A percentile compares a stretch with the other conserved stretches of the same genome.
These are phyloP conservation scores for Sphagnum tenellum DNA, from an alignment of 225 moss, liverwort and hornwort genomes.

Conservation along the genomic window DNA sequence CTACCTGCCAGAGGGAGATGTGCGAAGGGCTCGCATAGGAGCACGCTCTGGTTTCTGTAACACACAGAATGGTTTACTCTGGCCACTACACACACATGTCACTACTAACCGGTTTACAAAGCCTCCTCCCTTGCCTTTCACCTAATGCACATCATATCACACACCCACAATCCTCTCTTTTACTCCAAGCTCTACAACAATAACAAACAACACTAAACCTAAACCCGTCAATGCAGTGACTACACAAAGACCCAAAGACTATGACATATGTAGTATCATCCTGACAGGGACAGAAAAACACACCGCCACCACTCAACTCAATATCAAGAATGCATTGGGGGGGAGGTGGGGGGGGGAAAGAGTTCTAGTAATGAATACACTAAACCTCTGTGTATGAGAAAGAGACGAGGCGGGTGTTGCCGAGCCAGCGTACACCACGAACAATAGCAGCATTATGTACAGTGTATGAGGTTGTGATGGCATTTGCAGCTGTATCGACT, in stretches of 20 bases:
- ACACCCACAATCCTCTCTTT: background rate
- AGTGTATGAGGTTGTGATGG: conserved; percentile 80
- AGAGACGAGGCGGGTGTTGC: conserved; percentile 85
- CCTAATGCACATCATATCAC: conserved; percentile 35
- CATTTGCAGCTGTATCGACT: conserved; percentile 86
- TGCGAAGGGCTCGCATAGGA: conserved; percentile 88
- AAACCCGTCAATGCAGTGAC: background rate
- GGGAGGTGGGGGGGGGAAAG: no score
- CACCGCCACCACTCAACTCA: no score
- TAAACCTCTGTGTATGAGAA: conserved; percentile 86
- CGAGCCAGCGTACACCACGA: conserved; percentile 96
- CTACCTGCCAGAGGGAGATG: conserved; percentile 98
- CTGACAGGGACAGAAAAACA: no score
- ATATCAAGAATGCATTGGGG: no score
- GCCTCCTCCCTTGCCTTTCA: conserved; percentile 97
- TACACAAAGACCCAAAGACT: no score
- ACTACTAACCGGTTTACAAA: conserved; percentile 80
- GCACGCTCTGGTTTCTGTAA: conserved; percentile 95
- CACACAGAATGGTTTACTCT: conserved; percentile 74
- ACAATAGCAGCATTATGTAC: conserved; percentile 72
- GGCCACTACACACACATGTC: conserved; percentile 90
- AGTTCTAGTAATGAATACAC: no score
- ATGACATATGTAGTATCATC: no score
- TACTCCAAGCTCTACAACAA: conserved; percentile 2
- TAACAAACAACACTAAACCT: no score